phyloP scores from a whole-genome alignment of 495 filamentous ascomycete genomes.

The Xylaria sp. region DNA sequence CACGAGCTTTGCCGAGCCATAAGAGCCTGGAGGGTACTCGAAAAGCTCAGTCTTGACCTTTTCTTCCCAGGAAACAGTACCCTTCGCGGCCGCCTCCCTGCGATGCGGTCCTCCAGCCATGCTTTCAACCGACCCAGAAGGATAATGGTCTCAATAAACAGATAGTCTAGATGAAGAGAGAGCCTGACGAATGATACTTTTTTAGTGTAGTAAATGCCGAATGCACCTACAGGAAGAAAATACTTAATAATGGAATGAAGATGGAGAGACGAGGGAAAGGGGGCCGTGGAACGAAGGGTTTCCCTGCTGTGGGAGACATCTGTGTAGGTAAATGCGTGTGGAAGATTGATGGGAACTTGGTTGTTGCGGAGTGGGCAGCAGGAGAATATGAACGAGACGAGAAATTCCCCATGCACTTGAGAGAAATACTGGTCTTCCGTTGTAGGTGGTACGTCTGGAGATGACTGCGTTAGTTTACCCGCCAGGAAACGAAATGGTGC shows the following conservation, averaged over 20 bases:
- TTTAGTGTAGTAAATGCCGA: not conserved
- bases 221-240: not conserved
- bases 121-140: not conserved
- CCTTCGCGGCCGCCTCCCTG: not conserved
- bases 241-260: not conserved
- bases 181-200: not conserved
- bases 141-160: not conserved
- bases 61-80: not conserved
- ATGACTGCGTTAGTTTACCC: not conserved
- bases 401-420: too few species aligned
- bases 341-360: not conserved
- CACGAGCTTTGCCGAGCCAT: not conserved
- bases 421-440: not conserved
- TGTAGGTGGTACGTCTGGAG: not conserved
- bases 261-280: not conserved
- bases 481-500: not conserved
- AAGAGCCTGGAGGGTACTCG: not conserved
- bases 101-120: not conserved
- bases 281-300: not conserved
- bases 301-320: not conserved
- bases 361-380: not conserved
- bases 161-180: not conserved
- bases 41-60: constrained; percentile 19
- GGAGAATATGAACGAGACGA: not conserved
- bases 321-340: not conserved